A percentile compares a stretch with the other conserved stretches of the same genome.
Conservation (phyloP, 2,329 filamentous ascomycete genomes). For the Colletotrichum sp. region DNA sequence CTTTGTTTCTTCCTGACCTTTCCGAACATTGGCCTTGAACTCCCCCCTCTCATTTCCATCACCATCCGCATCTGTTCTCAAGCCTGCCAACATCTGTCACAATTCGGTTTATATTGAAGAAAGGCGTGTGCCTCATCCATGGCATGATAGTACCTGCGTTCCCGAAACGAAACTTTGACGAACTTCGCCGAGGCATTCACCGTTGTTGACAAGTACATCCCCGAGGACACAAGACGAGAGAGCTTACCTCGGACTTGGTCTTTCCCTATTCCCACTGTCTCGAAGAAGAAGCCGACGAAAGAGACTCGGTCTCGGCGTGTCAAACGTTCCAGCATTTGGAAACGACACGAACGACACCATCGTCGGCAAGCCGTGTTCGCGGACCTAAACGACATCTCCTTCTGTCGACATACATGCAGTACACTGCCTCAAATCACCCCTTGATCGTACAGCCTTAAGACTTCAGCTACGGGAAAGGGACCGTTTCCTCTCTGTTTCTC, state of each 20-base stretch:
- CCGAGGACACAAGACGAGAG: constrained; percentile 25
- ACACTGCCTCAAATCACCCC: neutral
- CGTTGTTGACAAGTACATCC: neutral
- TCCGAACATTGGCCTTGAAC: constrained; percentile 13
- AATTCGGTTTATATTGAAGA: constrained; percentile 9
- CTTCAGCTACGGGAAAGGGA: neutral
- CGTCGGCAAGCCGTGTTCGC: neutral
- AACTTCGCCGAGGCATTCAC: neutral
- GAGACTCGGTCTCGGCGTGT: neutral
- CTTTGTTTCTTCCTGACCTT: constrained; percentile 28
- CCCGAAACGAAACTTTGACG: constrained; percentile 26
- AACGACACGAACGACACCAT: neutral
- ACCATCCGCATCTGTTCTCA: neutral
- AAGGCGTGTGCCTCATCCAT: constrained; percentile 11
- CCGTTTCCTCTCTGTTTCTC: constrained; percentile 20
- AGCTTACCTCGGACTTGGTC: constrained; percentile 19
- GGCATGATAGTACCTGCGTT: constrained; percentile 19
- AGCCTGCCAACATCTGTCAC: constrained; percentile 2
- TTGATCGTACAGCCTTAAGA: constrained; percentile 8
- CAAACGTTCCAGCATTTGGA: neutral
- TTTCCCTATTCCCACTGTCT: constrained; percentile 20
- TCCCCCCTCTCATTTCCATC: constrained; percentile 2
- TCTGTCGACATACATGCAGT: neutral
- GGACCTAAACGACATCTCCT: neutral
- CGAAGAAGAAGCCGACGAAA: neutral